These are phyloP conservation scores for Phycomyces nitens DNA, from an alignment of 192 early-diverging fungal genomes.

Conservation along the genomic window DNA sequence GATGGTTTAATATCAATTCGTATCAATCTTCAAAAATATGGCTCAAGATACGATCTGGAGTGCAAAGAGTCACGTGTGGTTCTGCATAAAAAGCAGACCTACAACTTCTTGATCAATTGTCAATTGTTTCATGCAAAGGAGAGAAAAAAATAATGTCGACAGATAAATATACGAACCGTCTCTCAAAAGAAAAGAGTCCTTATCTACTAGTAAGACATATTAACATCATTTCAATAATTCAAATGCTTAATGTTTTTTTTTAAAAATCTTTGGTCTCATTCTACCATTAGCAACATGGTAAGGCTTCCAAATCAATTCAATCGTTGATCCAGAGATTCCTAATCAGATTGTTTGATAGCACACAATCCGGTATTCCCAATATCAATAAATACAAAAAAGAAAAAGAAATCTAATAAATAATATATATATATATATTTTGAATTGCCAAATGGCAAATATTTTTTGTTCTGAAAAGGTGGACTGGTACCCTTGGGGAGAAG, in stretches of 20 bases:
- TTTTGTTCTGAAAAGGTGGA: constrained; percentile 34
- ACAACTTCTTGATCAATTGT: too few species aligned
- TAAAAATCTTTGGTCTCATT: too few species aligned
- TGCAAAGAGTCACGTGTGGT: background rate
- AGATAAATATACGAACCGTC: constrained; percentile 43
- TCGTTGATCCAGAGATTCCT: background rate
- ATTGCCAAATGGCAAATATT: too few species aligned
- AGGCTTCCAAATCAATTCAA: background rate
- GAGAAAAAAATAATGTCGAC: constrained; percentile 4
- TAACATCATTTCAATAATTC: too few species aligned
- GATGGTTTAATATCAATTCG: background rate
- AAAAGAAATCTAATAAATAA: background rate
- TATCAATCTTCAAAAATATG: too few species aligned
- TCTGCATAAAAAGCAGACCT: constrained; percentile 16
- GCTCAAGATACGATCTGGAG: too few species aligned
- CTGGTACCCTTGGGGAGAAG: constrained; percentile 67
- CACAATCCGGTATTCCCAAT: constrained; percentile 44
- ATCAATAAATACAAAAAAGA: background rate
- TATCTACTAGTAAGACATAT: constrained; percentile 48
- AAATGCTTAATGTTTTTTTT: too few species aligned
- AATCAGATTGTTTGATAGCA: constrained; percentile 27
- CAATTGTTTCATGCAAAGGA: too few species aligned
- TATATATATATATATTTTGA: background rate
- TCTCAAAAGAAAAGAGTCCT: constrained; percentile 52
- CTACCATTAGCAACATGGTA: constrained; percentile 39